These are phyloP conservation scores for Pouteria campechiana DNA, from an alignment of 179 eudicot species.

Conservation along the genomic window DNA sequence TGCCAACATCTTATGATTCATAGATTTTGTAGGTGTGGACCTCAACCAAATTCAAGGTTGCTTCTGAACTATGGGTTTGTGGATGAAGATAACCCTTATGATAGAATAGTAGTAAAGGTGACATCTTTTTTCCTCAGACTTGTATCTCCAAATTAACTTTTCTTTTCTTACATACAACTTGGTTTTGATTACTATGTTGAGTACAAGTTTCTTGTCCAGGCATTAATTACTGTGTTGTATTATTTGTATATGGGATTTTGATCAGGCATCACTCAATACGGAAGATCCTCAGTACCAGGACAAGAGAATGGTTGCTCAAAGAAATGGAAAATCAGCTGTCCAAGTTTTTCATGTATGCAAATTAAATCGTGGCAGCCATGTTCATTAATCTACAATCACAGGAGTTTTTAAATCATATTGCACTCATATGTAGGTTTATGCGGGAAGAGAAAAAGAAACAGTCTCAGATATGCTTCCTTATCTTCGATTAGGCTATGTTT, in stretches of 20 bases:
- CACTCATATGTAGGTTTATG: constrained; percentile 50
- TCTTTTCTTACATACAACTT: no score
- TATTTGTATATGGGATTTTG: no score
- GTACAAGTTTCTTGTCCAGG: no score
- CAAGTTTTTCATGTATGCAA: constrained; percentile 65
- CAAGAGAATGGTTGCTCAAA: constrained; percentile 95
- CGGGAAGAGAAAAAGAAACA: constrained; percentile 89
- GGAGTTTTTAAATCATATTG: no score
- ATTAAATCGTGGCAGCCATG: no score
- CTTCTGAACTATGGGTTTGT: constrained; percentile 94
- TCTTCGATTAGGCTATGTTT: constrained; percentile 87
- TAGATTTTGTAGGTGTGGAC: constrained; percentile 76
- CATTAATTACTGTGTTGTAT: no score
- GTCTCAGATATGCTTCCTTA: constrained; percentile 92
- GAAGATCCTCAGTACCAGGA: constrained; percentile 99
- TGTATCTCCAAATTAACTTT: no score
- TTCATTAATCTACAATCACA: no score
- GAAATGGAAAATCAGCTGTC: constrained; percentile 74
- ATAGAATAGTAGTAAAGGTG: constrained; percentile 82
- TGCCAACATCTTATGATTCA: not conserved
- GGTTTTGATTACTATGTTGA: no score
- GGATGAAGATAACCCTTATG: constrained; percentile 88
- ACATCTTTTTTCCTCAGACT: not conserved
- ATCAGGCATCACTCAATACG: constrained; percentile 78
- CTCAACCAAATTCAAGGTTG: constrained; percentile 93